Percentiles rank a stretch among this genome's conserved stretches.
These are phyloP conservation scores for Citrullus amarus DNA, from an alignment of 306 rosid species.

Conservation along the genomic window DNA sequence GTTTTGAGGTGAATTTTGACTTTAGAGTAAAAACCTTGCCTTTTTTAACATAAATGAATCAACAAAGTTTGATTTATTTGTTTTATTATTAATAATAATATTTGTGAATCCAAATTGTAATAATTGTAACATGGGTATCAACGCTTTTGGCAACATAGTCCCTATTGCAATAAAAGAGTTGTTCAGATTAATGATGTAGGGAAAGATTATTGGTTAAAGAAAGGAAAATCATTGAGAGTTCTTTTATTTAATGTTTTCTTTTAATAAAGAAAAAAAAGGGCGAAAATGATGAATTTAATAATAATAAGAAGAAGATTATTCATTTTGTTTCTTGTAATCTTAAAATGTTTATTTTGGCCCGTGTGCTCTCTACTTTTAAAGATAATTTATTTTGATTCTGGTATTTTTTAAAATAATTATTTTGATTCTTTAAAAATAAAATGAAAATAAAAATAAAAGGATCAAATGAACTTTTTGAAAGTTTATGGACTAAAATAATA, in stretches of 20 bases:
- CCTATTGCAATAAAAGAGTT: constrained; percentile 3
- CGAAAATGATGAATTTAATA: background rate
- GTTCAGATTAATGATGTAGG: background rate
- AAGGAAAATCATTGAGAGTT: background rate
- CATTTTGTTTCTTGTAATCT: too few species aligned
- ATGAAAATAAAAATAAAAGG: too few species aligned
- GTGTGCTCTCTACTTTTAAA: too few species aligned
- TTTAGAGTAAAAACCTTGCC: background rate
- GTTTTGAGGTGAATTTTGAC: background rate
- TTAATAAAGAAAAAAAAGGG: background rate
- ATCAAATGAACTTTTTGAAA: too few species aligned
- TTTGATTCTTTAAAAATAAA: too few species aligned
- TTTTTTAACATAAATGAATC: background rate
- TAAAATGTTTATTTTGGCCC: too few species aligned
- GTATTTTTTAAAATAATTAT: too few species aligned
- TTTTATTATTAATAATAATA: background rate
- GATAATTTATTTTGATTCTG: too few species aligned
- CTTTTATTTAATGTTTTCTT: background rate
- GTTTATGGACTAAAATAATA: too few species aligned
- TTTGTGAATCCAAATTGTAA: background rate
- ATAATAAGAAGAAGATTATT: background rate
- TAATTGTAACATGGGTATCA: constrained; percentile 5
- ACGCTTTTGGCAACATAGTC: constrained; percentile 4
- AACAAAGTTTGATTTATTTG: background rate
- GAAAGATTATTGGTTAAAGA: constrained; percentile 2